Conservation (phyloP, 805 yeast genomes). For the Myxozyma geophila region DNA sequence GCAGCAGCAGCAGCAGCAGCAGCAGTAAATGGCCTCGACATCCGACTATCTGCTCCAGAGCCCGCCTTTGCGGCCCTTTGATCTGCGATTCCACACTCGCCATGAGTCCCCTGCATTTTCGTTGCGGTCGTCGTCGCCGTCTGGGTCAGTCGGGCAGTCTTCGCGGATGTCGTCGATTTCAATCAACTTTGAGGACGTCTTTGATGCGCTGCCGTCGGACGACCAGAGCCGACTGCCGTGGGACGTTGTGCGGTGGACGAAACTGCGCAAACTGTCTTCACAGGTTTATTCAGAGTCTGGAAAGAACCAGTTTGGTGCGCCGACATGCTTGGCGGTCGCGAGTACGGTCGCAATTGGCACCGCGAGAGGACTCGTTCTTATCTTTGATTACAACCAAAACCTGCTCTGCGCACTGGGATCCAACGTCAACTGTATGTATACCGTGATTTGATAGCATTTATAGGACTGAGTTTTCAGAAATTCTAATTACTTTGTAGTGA, state of each 20-base stretch:
- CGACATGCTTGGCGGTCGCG: slow-evolving; percentile 53
- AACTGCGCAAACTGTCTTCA: slow-evolving; percentile 50
- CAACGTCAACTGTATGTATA: slow-evolving; percentile 27
- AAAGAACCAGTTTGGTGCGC: slow-evolving; percentile 54
- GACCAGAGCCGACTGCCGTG: slow-evolving; percentile 32
- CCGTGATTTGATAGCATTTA: background rate
- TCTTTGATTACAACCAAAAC: slow-evolving; percentile 72
- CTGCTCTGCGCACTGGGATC: slow-evolving; percentile 52
- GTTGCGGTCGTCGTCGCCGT: slow-evolving; percentile 29
- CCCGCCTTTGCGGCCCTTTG: slow-evolving; percentile 35
- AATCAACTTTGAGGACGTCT: slow-evolving; percentile 29
- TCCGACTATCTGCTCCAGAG: slow-evolving; percentile 24
- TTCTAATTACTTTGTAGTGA: slow-evolving; percentile 35
- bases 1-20: background rate
- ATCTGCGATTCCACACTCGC: slow-evolving; percentile 35
- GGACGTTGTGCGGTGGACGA: slow-evolving; percentile 47
- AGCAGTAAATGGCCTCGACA: slow-evolving; percentile 18
- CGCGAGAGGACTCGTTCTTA: slow-evolving; percentile 61
- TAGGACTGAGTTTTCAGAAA: background rate
- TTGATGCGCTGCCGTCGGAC: slow-evolving; percentile 28
- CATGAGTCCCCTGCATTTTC: slow-evolving; percentile 34
- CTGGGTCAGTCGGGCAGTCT: slow-evolving; percentile 31
- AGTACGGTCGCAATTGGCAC: slow-evolving; percentile 71
- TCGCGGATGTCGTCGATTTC: slow-evolving; percentile 32
- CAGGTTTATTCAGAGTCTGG: slow-evolving; percentile 47